Conservation (phyloP, 2,329 filamentous ascomycete species). For the Tolypocladium paradoxum region DNA sequence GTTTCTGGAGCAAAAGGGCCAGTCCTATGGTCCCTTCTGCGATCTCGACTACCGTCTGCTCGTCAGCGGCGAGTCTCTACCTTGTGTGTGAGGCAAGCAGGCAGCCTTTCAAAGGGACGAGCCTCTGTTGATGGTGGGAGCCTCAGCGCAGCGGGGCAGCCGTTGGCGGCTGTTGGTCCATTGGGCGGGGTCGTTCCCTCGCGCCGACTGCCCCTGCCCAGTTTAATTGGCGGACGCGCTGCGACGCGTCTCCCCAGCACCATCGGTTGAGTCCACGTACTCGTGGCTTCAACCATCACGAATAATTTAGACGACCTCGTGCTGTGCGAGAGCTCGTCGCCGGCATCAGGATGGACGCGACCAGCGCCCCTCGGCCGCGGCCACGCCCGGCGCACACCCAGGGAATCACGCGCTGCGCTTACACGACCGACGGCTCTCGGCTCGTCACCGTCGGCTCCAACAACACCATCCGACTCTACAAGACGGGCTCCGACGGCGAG, state of each 20-base stretch:
- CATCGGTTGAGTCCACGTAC: background rate
- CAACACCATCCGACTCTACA: constrained; percentile 87
- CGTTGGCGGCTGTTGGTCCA: background rate
- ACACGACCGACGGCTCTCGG: constrained; percentile 78
- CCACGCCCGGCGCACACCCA: constrained; percentile 68
- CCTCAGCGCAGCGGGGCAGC: constrained; percentile 1
- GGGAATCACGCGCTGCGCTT: constrained; percentile 76
- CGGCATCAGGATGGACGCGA: constrained; percentile 16
- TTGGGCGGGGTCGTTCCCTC: background rate
- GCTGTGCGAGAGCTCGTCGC: background rate
- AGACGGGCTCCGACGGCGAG: constrained; percentile 83
- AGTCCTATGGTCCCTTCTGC: background rate
- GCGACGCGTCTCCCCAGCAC: constrained; percentile 23
- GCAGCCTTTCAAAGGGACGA: background rate
- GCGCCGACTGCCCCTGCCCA: background rate
- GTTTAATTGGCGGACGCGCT: constrained; percentile 23
- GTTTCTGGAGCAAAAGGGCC: too few species aligned
- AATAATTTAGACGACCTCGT: background rate
- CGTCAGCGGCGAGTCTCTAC: background rate
- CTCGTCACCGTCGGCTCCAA: constrained; percentile 89
- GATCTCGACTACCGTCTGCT: background rate
- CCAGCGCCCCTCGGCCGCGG: constrained; percentile 35
- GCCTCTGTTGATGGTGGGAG: too few species aligned
- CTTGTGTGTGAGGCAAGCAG: background rate
- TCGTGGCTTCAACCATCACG: background rate